Evolutionary conservation across 768 basidiomycete species (phyloP).

Genomic region (Lactifluus piperatus): DNA sequence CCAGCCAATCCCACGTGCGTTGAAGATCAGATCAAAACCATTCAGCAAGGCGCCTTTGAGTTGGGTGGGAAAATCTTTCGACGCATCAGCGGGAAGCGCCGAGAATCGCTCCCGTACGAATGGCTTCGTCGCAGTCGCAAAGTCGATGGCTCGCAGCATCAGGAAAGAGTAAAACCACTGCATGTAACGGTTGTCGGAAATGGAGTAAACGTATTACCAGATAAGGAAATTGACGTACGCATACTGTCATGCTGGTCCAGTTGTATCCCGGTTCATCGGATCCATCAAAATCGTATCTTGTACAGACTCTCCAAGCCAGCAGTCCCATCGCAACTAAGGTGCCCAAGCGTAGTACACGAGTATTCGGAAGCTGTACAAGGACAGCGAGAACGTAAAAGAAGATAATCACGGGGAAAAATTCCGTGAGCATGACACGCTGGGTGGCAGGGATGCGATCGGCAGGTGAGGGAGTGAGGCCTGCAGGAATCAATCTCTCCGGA

Average conservation of each 20-base stretch:
- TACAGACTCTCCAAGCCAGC: slow-evolving; percentile 35
- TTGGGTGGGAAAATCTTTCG: slow-evolving; percentile 1
- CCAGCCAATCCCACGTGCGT: slow-evolving; percentile 54
- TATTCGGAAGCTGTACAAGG: slow-evolving; percentile 41
- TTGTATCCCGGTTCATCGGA: slow-evolving; percentile 20
- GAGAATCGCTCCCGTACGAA: slow-evolving; percentile 16
- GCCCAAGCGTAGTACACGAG: slow-evolving; percentile 35
- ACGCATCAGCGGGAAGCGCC: slow-evolving; percentile 1
- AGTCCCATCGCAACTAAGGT: slow-evolving; percentile 43
- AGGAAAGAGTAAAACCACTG: slow-evolving; percentile 13
- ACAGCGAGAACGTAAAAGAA: slow-evolving; percentile 45
- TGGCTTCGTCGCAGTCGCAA: slow-evolving; percentile 5
- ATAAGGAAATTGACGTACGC: slow-evolving; percentile 4
- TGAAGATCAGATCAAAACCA: slow-evolving; percentile 41
- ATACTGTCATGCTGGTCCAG: slow-evolving; percentile 8
- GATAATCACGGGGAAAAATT: slow-evolving; percentile 35
- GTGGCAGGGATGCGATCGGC: slow-evolving; percentile 4
- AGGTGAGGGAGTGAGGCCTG: slow-evolving; percentile 5
- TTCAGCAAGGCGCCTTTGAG: slow-evolving; percentile 23
- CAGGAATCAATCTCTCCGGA: slow-evolving; percentile 4
- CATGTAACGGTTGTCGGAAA: neutral
- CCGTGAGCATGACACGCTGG: slow-evolving; percentile 22
- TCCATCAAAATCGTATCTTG: slow-evolving; percentile 35
- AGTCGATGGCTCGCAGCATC: slow-evolving; percentile 14
- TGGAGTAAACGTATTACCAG: neutral